Evolutionary conservation across 148 eudicot genomes (phyloP).

Genomic region (Polygonum maritimum): DNA sequence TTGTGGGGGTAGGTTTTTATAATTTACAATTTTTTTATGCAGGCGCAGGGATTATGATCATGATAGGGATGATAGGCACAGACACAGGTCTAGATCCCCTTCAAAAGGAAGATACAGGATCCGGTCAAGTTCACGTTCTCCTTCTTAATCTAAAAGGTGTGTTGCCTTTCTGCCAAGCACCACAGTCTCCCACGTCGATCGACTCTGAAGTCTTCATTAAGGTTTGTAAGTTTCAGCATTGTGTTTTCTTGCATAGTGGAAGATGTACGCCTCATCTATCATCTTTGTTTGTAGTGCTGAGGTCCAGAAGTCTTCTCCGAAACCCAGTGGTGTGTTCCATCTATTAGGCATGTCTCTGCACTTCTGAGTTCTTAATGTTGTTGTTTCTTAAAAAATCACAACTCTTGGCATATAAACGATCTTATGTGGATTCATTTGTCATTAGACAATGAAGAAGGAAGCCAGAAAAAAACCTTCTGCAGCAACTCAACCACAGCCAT

Average conservation of each 20-base stretch:
- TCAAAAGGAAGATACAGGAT: conserved; percentile 59
- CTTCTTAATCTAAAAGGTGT: conserved; percentile 80
- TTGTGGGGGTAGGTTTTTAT: background rate
- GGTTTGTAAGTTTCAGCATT: conserved; percentile 27
- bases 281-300: conserved; percentile 42
- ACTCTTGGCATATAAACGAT: background rate
- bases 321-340: conserved; percentile 39
- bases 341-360: conserved; percentile 38
- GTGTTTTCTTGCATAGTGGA: background rate
- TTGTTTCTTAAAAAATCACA: background rate
- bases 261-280: background rate
- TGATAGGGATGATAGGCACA: conserved; percentile 64
- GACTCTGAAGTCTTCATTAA: conserved; percentile 37
- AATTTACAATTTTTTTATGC: conserved; percentile 12
- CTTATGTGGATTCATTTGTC: background rate
- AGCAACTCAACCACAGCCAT: conserved; percentile 29
- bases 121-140: conserved; percentile 73
- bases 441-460: conserved; percentile 44
- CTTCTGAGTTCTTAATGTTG: background rate
- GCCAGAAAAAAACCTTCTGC: conserved; percentile 32
- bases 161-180: conserved; percentile 9
- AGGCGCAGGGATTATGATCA: conserved; percentile 70
- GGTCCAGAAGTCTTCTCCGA: conserved; percentile 38
- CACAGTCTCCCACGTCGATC: conserved; percentile 58
- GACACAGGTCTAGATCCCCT: conserved; percentile 51